Base-by-base conservation (phyloP, 306 rosid species). In the Cicer yamashitae region DNA sequence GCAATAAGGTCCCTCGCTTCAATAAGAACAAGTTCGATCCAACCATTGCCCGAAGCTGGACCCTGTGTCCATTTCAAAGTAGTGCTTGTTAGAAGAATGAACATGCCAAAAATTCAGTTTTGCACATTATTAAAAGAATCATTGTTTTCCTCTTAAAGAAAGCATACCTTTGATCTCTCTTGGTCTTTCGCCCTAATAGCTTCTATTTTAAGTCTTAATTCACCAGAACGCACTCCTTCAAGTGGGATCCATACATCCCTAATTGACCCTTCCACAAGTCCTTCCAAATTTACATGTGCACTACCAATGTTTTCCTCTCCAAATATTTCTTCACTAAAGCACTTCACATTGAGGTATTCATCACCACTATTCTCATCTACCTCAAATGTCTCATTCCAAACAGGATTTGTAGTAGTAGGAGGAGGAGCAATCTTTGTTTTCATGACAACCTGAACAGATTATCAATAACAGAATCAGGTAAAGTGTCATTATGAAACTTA, bases 211-310 rank as follows among this genome's bases (percentile, higher is more conserved):
- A 96, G 96, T 83, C 96, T 84, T 61, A 96, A 63, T 78, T 96
- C 99, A 80, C 99, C 99, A 4, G 97, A 92, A 63, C 83, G 88
- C 70, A 84, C 98, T 87, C 89, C 86, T 83, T 96, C 99, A 53
- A 96, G 91, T 70, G 99, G 99, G 47, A 96, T 68, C 97, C 99
- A 96, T 14, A 90, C 96, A 78, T 96, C 97, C 92, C 89, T 77
- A 72, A 73, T 47, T 0, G 78, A 81, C 37, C 93, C 93, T 2
- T 89, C 96, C 7, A 39, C 71, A 38, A 96, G 85, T 52, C 99
- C 99, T 90, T 96, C 99, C 87, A 96, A 83, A 87, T 92, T 96
- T 58, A 96, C 99, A 37, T 93, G 86, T 12, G 99, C 97, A 74
- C 83, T 87, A 59, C 99, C 99, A 9, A 96, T 87, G 84, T 73